These are phyloP conservation scores for Kitagawia praeruptora DNA, from an alignment of 129 eudicot genomes.

Conservation along the genomic window DNA sequence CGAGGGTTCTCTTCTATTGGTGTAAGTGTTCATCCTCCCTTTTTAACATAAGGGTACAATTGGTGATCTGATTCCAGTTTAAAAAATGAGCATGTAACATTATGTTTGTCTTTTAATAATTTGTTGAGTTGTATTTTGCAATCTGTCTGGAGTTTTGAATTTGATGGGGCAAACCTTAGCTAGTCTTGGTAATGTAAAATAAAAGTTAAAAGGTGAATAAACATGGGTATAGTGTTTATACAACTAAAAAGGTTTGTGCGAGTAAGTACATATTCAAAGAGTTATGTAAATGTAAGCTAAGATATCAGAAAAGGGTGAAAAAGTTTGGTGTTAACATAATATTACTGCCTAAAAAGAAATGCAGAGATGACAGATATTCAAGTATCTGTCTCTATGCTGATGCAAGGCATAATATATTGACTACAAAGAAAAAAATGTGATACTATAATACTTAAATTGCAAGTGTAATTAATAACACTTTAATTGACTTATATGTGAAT, in stretches of 20 bases:
- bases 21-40: not conserved
- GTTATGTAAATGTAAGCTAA: not conserved
- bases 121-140: not conserved
- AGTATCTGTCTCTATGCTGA: not conserved
- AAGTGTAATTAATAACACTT: not conserved
- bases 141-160: not conserved
- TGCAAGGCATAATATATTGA: not conserved
- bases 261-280: not conserved
- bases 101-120: too few relatives aligned
- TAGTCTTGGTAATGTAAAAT: not conserved
- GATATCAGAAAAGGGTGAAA: not conserved
- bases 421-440: not conserved
- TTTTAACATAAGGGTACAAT: not conserved
- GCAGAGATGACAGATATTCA: not conserved
- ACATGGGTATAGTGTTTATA: not conserved
- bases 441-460: too few relatives aligned
- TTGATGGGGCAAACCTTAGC: not conserved
- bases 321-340: not conserved
- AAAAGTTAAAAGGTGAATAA: not conserved
- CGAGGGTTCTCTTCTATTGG: not conserved
- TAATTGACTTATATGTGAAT: too few relatives aligned
- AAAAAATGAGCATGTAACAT: too few relatives aligned
- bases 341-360: not conserved
- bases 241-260: not conserved
- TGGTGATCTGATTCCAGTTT: too few relatives aligned